A percentile compares a stretch with the other conserved stretches of the same genome.
These are phyloP conservation scores for Quaeritorhiza haematococci DNA, from an alignment of 371 early-diverging fungal species.

Conservation along the genomic window DNA sequence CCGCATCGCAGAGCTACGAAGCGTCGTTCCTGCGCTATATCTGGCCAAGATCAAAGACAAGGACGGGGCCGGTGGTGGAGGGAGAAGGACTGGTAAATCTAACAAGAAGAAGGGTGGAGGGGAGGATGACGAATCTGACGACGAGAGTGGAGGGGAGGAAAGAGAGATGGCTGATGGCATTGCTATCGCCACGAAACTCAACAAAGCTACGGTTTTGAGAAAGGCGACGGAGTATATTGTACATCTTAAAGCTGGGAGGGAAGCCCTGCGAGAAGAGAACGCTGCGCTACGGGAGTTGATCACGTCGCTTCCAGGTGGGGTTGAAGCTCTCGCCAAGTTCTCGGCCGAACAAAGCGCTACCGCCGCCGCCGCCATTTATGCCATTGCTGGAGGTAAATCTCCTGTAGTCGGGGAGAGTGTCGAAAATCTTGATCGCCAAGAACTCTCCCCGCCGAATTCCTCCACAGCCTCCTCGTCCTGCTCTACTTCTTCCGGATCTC, in stretches of 20 bases:
- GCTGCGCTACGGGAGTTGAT: background rate
- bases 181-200: constrained; percentile 58
- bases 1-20: constrained; percentile 77
- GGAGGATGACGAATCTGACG: constrained; percentile 26
- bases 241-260: constrained; percentile 36
- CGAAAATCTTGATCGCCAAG: no score
- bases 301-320: background rate
- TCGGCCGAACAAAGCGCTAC: no score
- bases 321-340: no score
- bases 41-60: background rate
- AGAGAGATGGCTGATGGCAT: constrained; percentile 43
- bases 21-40: constrained; percentile 80
- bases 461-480: no score
- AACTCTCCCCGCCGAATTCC: no score
- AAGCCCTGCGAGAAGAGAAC: constrained; percentile 2
- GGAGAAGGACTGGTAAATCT: constrained; percentile 13
- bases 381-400: no score
- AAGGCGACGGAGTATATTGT: constrained; percentile 86
- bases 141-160: constrained; percentile 53
- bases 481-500: no score
- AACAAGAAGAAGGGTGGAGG: constrained; percentile 15
- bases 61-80: background rate
- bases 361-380: no score
- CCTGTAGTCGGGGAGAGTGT: no score
- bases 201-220: constrained; percentile 85